Percentiles rank a stretch among this genome's conserved stretches.
phyloP scores from a whole-genome alignment of 1,284 basidiomycete genomes.

The Tilletia setariae region DNA sequence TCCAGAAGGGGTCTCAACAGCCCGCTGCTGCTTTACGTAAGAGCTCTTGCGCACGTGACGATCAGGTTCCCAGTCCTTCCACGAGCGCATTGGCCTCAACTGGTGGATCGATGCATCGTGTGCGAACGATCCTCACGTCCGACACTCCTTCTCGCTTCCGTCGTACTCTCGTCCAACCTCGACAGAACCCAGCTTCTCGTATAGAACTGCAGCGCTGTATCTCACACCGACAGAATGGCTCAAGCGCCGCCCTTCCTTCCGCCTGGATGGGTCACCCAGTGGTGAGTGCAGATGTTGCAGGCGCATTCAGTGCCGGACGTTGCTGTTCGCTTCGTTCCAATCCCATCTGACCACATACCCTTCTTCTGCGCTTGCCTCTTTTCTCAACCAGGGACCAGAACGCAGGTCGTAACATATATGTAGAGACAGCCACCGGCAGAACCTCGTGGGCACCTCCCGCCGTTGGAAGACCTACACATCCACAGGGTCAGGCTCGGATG shows the following conservation, averaged over 20 bases:
- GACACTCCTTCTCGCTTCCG: too few relatives aligned
- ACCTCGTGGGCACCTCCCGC: constrained; percentile 54
- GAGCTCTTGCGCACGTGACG: too few relatives aligned
- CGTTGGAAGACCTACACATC: constrained; percentile 44
- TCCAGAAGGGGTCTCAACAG: too few relatives aligned
- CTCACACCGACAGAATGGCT: background rate
- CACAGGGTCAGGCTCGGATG: constrained; percentile 48
- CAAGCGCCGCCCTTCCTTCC: constrained; percentile 60
- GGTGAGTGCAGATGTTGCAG: constrained; percentile 60
- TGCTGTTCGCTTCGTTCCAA: background rate
- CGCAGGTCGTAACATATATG: constrained; percentile 79
- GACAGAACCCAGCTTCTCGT: background rate
- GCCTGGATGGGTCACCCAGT: constrained; percentile 83
- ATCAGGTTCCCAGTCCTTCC: too few relatives aligned
- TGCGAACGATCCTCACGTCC: too few relatives aligned
- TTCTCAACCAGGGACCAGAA: constrained; percentile 67
- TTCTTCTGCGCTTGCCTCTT: constrained; percentile 14
- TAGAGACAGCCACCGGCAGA: constrained; percentile 57
- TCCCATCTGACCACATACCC: background rate
- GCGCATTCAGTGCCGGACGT: background rate
- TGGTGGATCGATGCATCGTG: background rate
- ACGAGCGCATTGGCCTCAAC: background rate
- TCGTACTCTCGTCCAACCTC: background rate
- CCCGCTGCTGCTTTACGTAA: too few relatives aligned
- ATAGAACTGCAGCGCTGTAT: background rate